Percentiles rank a stretch among this genome's conserved stretches.
Evolutionary conservation across 148 eudicot genomes (phyloP).

Genomic region (Vaccinium vitisidaea): DNA sequence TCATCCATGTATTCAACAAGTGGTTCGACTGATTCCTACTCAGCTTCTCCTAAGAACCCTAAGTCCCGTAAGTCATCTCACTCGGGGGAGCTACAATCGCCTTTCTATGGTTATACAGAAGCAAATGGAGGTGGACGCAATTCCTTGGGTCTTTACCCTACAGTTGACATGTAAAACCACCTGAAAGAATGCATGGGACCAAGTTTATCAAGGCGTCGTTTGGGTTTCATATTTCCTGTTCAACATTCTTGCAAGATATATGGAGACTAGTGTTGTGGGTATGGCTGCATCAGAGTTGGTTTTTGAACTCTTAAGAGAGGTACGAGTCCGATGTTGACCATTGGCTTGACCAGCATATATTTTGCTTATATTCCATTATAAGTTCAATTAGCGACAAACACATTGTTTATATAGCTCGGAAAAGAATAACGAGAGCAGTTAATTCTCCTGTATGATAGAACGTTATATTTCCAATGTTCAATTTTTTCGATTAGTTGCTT

Average conservation of each 20-base stretch:
- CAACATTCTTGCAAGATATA: neutral
- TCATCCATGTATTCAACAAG: slow-evolving; percentile 56
- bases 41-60: slow-evolving; percentile 57
- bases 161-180: slow-evolving; percentile 33
- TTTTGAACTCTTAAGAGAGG: neutral
- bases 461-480: no score
- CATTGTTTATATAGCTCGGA: slow-evolving; percentile 2
- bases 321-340: neutral
- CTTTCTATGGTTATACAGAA: slow-evolving; percentile 50
- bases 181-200: neutral
- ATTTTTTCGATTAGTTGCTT: neutral
- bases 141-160: slow-evolving; percentile 50
- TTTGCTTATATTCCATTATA: neutral
- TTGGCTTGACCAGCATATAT: neutral
- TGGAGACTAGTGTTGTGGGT: neutral
- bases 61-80: slow-evolving; percentile 74
- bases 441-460: neutral
- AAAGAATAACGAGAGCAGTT: slow-evolving; percentile 9
- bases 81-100: slow-evolving; percentile 59
- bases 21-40: slow-evolving; percentile 54
- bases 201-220: neutral
- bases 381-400: neutral
- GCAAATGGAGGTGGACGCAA: slow-evolving; percentile 60
- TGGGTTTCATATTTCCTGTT: neutral
- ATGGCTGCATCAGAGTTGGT: slow-evolving; percentile 2